Base-by-base conservation (phyloP, 1,284 basidiomycete genomes). In the Apiotrichum domesticum region DNA sequence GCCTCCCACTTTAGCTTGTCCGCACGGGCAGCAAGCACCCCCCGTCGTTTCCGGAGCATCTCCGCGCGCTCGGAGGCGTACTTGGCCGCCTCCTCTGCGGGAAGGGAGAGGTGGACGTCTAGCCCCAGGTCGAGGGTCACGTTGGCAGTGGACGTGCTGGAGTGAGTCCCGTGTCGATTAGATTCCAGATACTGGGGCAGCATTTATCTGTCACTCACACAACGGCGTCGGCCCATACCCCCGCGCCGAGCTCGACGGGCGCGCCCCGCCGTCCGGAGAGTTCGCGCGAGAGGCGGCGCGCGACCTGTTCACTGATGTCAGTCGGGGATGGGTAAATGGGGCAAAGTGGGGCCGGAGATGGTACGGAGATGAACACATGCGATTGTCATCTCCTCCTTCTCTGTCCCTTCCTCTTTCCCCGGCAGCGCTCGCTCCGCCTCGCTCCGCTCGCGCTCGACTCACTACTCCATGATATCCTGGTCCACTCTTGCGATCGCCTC, bases 51-150 rank as follows among this genome's bases (percentile, higher is more conserved):
- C 40, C 59, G 48, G 21, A 72, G 62, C 15, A 71, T 50, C 3
- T 54, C 57, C 0, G 60, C 52, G 3, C 66, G 62, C 49, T 65
- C 59, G n/a, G 46, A 15, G 0, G 61, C 55, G 50, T 67, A 71
- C 11, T 13, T 52, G 3, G 53, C 57, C 1, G 69, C 70, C 32
- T 66, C 58, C 2, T 35, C 2, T 2, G 56, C 33, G 0, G 62
- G 55, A 29, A 72, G 55, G 21, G 66, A 50, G n/a, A 70, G 29
- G 55, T 72, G 70, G n/a, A 70, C 41, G 55, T 68, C 65, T 6
- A 69, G 58, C 1, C 70, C 70, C 14, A 72, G 55, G 54, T 70
- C 69, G n/a, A 72, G 59, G 1, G 66, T 67, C 6, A 72, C 54
- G 0, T 21, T 54, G 0, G 50, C 32, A 3, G 67, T 66, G 40